Evolutionary conservation across 1,139 yeast species (phyloP).

Genomic region (Blastobotrys capitulatus): DNA sequence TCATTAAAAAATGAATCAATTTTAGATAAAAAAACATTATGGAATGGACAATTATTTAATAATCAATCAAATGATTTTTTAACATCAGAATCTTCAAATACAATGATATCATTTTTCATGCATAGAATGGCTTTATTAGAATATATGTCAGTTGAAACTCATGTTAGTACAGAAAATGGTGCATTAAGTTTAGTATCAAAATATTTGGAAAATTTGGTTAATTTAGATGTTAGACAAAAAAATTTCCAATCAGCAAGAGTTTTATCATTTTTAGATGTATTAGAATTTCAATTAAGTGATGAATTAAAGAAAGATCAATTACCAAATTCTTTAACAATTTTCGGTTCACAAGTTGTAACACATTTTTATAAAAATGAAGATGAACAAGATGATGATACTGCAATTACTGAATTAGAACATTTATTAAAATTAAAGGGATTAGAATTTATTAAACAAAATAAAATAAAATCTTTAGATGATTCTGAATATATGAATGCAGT

Average conservation of each 20-base stretch:
- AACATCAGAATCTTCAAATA: constrained; percentile 36
- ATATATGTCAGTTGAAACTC: constrained; percentile 67
- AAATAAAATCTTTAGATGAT: constrained; percentile 19
- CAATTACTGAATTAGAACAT: constrained; percentile 20
- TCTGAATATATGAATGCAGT: constrained; percentile 18
- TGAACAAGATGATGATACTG: constrained; percentile 18
- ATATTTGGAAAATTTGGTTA: constrained; percentile 50
- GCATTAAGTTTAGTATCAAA: constrained; percentile 51
- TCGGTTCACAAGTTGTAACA: constrained; percentile 12
- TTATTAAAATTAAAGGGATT: constrained; percentile 26
- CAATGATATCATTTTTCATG: constrained; percentile 57
- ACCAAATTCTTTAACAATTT: constrained; percentile 6
- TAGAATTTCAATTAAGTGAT: constrained; percentile 46
- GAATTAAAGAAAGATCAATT: constrained; percentile 5
- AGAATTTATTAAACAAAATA: constrained; percentile 22
- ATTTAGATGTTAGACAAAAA: constrained; percentile 23
- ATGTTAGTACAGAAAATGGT: constrained; percentile 47
- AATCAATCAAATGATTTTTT: constrained; percentile 32
- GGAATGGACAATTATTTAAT: constrained; percentile 49
- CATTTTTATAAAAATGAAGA: constrained; percentile 12
- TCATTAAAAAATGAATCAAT: constrained; percentile 52
- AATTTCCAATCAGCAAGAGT: constrained; percentile 47
- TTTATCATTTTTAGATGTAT: constrained; percentile 61
- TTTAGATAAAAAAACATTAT: constrained; percentile 41
- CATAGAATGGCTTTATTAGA: constrained; percentile 61